phyloP scores from a whole-genome alignment of 805 yeast genomes.

The Komagataella pastoris region DNA sequence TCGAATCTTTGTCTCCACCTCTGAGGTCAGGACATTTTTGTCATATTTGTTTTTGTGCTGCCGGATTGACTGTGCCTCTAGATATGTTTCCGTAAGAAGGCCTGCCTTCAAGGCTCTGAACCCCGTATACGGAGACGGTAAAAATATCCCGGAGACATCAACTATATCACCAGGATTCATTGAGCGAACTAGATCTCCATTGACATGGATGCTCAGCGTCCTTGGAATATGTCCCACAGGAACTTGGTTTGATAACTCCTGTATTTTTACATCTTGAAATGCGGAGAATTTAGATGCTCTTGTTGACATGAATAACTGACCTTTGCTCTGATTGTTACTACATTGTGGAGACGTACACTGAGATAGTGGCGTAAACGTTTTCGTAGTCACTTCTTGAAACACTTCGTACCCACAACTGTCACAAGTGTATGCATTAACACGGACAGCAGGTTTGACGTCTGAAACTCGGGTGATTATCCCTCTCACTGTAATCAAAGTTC shows the following conservation, averaged over 20 bases:
- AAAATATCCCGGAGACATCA: constrained; percentile 81
- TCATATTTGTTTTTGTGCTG: constrained; percentile 89
- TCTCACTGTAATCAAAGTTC: constrained; percentile 77
- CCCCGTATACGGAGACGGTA: constrained; percentile 95
- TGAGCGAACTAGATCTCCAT: constrained; percentile 80
- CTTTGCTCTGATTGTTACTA: constrained; percentile 64
- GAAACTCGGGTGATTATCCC: constrained; percentile 94
- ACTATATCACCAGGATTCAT: constrained; percentile 92
- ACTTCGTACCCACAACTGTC: constrained; percentile 95
- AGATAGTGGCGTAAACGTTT: constrained; percentile 72
- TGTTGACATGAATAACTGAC: constrained; percentile 83
- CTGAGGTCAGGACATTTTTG: constrained; percentile 41
- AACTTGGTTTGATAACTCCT: constrained; percentile 90
- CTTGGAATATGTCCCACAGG: constrained; percentile 98
- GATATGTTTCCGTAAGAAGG: constrained; percentile 80
- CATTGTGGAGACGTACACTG: constrained; percentile 84
- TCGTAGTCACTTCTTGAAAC: constrained; percentile 85
- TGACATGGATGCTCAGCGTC: constrained; percentile 71
- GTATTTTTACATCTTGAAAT: constrained; percentile 91
- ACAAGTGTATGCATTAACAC: constrained; percentile 92
- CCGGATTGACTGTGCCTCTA: constrained; percentile 74
- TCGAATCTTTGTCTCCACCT: constrained; percentile 40
- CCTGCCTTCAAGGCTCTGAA: constrained; percentile 90
- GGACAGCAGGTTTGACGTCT: constrained; percentile 88
- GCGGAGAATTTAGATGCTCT: constrained; percentile 93